phyloP scores from a whole-genome alignment of 768 basidiomycete species.

The Xerocomus brunneocitrinus region DNA sequence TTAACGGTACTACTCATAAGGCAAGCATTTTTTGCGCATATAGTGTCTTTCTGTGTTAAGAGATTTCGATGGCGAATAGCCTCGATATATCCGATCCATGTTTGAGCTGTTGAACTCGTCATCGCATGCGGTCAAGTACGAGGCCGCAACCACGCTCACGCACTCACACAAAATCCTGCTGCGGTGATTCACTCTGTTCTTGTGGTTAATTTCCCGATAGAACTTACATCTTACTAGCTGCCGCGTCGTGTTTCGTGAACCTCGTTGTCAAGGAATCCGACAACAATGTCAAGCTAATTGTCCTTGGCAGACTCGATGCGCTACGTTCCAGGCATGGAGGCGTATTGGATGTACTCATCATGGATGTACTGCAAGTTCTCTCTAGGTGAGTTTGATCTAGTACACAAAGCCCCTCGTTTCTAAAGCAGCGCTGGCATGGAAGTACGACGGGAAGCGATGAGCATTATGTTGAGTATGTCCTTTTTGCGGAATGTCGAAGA shows the following conservation, averaged over 20 bases:
- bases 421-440: slow-evolving; percentile 82
- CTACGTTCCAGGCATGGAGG: slow-evolving; percentile 83
- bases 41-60: slow-evolving; percentile 1
- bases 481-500: slow-evolving; percentile 95
- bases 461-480: slow-evolving; percentile 88
- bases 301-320: slow-evolving; percentile 83
- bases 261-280: slow-evolving; percentile 94
- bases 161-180: slow-evolving; percentile 90
- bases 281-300: slow-evolving; percentile 98
- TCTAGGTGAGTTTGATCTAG: slow-evolving; percentile 49
- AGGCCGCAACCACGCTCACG: slow-evolving; percentile 93
- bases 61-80: slow-evolving; percentile 36
- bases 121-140: slow-evolving; percentile 94
- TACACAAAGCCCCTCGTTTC: not conserved
- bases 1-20: slow-evolving; percentile 75
- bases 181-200: slow-evolving; percentile 52
- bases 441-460: slow-evolving; percentile 88
- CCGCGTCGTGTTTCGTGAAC: slow-evolving; percentile 82
- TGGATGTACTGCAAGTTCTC: slow-evolving; percentile 94
- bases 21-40: slow-evolving; percentile 41
- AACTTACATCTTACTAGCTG: slow-evolving; percentile 48
- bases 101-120: slow-evolving; percentile 87
- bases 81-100: slow-evolving; percentile 92
- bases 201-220: not conserved
- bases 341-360: slow-evolving; percentile 85